Evolutionary conservation across 768 basidiomycete species (phyloP).

Genomic region (Mrakia frigida): DNA sequence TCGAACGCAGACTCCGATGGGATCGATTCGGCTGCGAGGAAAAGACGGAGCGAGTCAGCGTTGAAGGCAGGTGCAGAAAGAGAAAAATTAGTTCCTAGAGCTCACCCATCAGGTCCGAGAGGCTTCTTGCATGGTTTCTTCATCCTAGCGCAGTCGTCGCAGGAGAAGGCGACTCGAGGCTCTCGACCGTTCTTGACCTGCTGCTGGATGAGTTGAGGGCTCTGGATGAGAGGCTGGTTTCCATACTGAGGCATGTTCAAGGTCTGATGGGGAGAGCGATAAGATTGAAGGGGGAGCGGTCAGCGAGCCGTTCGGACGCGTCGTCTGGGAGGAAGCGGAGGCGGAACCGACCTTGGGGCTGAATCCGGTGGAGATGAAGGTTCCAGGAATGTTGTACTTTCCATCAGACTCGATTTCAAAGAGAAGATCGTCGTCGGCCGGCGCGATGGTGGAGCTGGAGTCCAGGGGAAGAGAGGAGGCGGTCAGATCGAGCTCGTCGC

Average conservation of each 20-base stretch:
- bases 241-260: too few species aligned
- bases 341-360: background rate
- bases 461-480: background rate
- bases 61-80: background rate
- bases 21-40: background rate
- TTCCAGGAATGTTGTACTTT: background rate
- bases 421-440: background rate
- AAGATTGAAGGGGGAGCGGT: too few species aligned
- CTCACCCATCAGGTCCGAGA: background rate
- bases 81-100: background rate
- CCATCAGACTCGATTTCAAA: background rate
- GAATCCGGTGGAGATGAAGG: background rate
- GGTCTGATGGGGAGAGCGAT: too few species aligned
- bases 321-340: too few species aligned
- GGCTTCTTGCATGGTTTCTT: slow-evolving; percentile 14
- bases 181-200: background rate
- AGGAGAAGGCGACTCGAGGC: slow-evolving; percentile 4
- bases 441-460: background rate
- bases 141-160: slow-evolving; percentile 7
- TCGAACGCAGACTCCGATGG: background rate
- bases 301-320: too few species aligned
- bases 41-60: background rate
- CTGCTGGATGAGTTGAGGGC: background rate
- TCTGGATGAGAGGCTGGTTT: background rate
- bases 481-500: background rate